Base-by-base conservation (phyloP, 208 protist genomes). In the Acanthamoeba lenticulata region DNA sequence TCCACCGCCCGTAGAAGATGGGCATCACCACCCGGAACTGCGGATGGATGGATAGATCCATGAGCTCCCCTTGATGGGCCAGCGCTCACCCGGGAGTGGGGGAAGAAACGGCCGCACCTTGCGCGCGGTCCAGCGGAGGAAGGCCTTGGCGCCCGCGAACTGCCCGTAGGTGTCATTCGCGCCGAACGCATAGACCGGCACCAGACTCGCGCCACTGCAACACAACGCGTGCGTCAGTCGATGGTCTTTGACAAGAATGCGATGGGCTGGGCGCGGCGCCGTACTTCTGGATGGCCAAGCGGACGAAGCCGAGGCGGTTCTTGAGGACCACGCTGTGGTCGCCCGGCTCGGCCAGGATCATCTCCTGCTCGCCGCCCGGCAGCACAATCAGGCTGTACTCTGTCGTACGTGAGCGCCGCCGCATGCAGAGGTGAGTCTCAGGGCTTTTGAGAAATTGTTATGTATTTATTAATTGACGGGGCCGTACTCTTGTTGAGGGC, bases 11-110 rank as follows among this genome's bases (percentile, higher is more conserved):
- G 38, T 79, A 79, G 69, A 79, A 79, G 38, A 79, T 4, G 5
- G 69, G 69, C 69, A 79, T 79, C 69, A 79, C 69, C n/a, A 79
- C 69, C 3, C 69, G 69, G 32, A 79, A 79, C 69, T 79, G 32
- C 19, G 24, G 4, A n/a, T 38, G 13, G 57, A 67, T 34, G 27
- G 5, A 21, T 5, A 7, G 57, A 21, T 7, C 13, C 5, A 67
- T 67, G 57, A 67, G 11, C 9, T 15, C 13, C 7, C 9, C 62
- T 7, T 72, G 7, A 72, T 27, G n/a, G 13, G 9, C n/a, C 6
- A n/a, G 13, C 69, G 17, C 4, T 36, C 24, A 44, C 4, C 6
- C 38, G 32, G 69, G 38, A 38, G 17, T 6, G 38, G 38, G 69
- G 7, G 36, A 44, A 5, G 15, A 67, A 34, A 21, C 7, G 57